A percentile compares a stretch with the other conserved stretches of the same genome.
Conservation (phyloP, 148 eudicot genomes). For the Euryodendron excelsum region DNA sequence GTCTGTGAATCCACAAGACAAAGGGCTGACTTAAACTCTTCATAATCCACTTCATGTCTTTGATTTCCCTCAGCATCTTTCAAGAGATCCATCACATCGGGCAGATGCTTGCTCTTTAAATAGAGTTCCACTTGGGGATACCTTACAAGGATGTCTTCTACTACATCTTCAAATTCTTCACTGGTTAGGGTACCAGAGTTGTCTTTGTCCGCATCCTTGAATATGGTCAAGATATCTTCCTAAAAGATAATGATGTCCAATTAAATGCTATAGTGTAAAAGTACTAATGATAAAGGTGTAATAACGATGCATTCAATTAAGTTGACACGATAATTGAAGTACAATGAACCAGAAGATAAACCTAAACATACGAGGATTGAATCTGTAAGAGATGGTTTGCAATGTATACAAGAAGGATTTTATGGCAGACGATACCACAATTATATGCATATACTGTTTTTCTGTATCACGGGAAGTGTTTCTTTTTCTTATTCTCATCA, state of each 20-base stretch:
- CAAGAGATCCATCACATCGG: conserved; percentile 42
- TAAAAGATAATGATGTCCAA: conserved; percentile 18
- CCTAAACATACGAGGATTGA: neutral
- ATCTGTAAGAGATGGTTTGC: neutral
- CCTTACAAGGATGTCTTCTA: conserved; percentile 57
- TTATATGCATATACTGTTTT: neutral
- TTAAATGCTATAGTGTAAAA: neutral
- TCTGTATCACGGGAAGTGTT: neutral
- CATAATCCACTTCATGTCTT: conserved; percentile 58
- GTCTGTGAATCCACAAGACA: conserved; percentile 74
- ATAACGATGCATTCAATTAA: neutral
- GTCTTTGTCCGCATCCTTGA: conserved; percentile 72
- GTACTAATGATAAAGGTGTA: neutral
- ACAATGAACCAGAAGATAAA: neutral
- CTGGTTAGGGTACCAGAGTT: conserved; percentile 71
- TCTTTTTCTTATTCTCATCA: neutral
- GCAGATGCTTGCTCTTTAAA: conserved; percentile 64
- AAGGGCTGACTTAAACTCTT: conserved; percentile 73
- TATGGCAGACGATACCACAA: neutral
- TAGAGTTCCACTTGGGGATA: conserved; percentile 82
- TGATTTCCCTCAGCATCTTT: conserved; percentile 54
- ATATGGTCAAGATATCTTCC: conserved; percentile 82
- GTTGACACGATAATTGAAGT: neutral
- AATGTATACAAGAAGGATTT: neutral
- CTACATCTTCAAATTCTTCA: conserved; percentile 59